phyloP scores from a whole-genome alignment of 148 eudicot genomes.

The Arctostaphylos glauca region DNA sequence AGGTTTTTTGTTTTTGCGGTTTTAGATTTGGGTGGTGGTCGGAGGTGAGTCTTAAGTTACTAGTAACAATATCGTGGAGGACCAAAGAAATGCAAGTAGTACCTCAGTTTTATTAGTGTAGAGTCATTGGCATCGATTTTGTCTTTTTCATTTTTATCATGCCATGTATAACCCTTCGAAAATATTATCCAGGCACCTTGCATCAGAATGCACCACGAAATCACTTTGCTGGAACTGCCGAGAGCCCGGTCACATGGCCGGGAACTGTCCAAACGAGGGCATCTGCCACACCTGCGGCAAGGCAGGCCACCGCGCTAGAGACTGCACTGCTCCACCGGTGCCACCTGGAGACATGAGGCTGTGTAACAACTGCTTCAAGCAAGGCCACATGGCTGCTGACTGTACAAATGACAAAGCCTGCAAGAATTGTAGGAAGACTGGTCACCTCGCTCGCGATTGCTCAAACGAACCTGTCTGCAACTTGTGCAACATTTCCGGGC shows the following conservation, averaged over 20 bases:
- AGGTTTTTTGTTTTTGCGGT: too few species aligned
- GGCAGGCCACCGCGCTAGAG: slow-evolving; percentile 84
- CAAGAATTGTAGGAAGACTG: slow-evolving; percentile 92
- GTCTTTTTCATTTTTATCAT: not conserved
- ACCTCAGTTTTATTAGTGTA: too few species aligned
- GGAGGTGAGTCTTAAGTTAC: too few species aligned
- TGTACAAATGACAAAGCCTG: slow-evolving; percentile 93
- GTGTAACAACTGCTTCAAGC: slow-evolving; percentile 94
- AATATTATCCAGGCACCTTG: slow-evolving; percentile 79
- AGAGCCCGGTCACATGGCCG: slow-evolving; percentile 92
- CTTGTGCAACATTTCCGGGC: slow-evolving; percentile 77
- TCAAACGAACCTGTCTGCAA: slow-evolving; percentile 79
- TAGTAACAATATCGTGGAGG: too few species aligned
- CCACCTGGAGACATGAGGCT: slow-evolving; percentile 87
- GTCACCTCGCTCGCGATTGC: slow-evolving; percentile 80
- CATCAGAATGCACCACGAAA: slow-evolving; percentile 84
- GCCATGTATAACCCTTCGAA: not conserved
- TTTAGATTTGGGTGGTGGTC: too few species aligned
- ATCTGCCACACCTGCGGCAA: slow-evolving; percentile 94
- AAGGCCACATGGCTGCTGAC: slow-evolving; percentile 73
- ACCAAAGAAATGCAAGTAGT: too few species aligned
- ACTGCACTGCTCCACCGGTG: slow-evolving; percentile 65
- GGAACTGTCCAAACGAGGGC: slow-evolving; percentile 82
- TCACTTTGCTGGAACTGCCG: slow-evolving; percentile 95
- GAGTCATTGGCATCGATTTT: not conserved